These are phyloP conservation scores for Globisporangium irregulare DNA, from an alignment of 352 stramenopile species.

Conservation along the genomic window DNA sequence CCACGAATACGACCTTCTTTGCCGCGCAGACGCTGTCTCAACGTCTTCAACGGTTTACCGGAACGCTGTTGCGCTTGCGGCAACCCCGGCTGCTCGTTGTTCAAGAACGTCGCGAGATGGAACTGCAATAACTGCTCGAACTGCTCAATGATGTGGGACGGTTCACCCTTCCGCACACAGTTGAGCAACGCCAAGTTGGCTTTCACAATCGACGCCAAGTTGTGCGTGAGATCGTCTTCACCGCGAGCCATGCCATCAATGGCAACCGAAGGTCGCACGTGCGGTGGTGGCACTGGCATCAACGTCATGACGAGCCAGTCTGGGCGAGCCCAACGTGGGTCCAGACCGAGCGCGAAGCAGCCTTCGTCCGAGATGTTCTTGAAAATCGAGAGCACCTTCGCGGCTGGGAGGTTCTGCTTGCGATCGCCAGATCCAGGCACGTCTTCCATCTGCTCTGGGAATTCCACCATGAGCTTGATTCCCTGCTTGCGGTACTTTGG, in stretches of 20 bases:
- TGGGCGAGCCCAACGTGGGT: constrained; percentile 93
- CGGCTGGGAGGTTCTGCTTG: constrained; percentile 96
- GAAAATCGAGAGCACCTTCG: constrained; percentile 94
- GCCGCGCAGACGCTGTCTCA: constrained; percentile 93
- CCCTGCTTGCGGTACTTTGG: constrained; percentile 96
- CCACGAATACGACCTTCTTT: constrained; percentile 99
- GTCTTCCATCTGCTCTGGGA: constrained; percentile 93
- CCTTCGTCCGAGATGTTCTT: constrained; percentile 98
- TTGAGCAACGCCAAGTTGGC: constrained; percentile 95
- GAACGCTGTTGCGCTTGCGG: constrained; percentile 96
- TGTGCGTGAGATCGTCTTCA: constrained; percentile 99
- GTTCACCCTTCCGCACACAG: constrained; percentile 94
- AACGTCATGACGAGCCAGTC: constrained; percentile 99
- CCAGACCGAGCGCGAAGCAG: constrained; percentile 92
- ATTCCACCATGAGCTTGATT: constrained; percentile 95
- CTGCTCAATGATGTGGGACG: constrained; percentile 95
- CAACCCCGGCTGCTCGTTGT: constrained; percentile 97
- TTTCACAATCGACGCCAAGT: constrained; percentile 98
- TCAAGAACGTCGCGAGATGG: constrained; percentile 92
- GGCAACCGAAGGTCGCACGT: constrained; percentile 96
- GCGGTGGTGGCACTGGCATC: constrained; percentile 96
- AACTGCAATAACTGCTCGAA: constrained; percentile 87
- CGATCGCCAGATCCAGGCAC: constrained; percentile 93
- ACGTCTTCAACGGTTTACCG: constrained; percentile 97
- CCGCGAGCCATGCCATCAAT: constrained; percentile 92